Conservation (phyloP, 306 rosid genomes). For the Gynostemma pentaphyllum region DNA sequence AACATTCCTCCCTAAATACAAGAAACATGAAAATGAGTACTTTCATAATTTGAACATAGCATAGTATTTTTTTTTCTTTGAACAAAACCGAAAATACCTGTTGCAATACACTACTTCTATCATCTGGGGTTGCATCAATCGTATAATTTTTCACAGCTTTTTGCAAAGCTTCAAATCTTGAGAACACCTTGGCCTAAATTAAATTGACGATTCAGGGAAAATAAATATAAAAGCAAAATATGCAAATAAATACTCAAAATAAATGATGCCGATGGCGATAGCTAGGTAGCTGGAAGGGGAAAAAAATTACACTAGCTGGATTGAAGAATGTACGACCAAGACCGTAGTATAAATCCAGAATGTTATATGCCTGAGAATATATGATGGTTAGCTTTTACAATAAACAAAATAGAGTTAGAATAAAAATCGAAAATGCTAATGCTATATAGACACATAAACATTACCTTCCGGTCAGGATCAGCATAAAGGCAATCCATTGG, state of each 20-base stretch:
- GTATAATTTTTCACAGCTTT: constrained; percentile 70
- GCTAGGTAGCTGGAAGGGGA: not conserved
- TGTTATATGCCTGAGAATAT: constrained; percentile 52
- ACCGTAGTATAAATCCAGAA: constrained; percentile 56
- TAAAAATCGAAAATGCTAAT: not conserved
- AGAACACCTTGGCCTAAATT: constrained; percentile 58
- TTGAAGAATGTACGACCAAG: constrained; percentile 81
- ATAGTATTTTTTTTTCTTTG: not conserved
- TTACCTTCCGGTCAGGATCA: constrained; percentile 68
- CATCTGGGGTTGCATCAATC: constrained; percentile 67
- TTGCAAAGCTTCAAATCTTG: constrained; percentile 45
- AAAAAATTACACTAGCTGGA: constrained; percentile 65
- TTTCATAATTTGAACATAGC: not conserved
- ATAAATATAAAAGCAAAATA: not conserved
- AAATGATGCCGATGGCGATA: not conserved
- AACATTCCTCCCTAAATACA: constrained; percentile 73
- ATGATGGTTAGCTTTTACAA: constrained; percentile 13
- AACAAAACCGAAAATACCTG: constrained; percentile 30
- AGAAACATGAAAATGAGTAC: not conserved
- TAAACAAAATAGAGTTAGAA: not conserved
- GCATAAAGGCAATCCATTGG: constrained; percentile 86
- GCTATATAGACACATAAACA: not conserved
- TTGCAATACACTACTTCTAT: constrained; percentile 57
- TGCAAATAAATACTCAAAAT: not conserved
- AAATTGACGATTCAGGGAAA: constrained; percentile 9